These are phyloP conservation scores for Solanum hybrid DNA, from an alignment of 305 asterid species.

Conservation along the genomic window DNA sequence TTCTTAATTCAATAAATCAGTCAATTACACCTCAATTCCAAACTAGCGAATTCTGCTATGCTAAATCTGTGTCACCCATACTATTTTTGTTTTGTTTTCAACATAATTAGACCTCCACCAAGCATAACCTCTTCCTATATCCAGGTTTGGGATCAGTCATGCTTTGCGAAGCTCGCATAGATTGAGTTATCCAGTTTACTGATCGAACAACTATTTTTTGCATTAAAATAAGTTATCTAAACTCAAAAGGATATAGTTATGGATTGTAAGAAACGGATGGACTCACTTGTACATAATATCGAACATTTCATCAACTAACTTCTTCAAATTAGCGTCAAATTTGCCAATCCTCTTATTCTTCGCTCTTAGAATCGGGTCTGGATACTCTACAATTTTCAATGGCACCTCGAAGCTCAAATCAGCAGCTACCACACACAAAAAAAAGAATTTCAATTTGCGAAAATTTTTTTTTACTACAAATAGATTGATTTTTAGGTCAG, in stretches of 20 bases:
- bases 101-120: neutral
- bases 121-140: neutral
- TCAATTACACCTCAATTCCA: neutral
- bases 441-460: neutral
- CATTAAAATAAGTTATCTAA: neutral
- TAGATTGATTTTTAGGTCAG: neutral
- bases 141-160: neutral
- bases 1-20: neutral
- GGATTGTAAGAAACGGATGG: neutral
- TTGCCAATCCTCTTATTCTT: conserved; percentile 59
- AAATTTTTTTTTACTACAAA: too few relatives aligned
- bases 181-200: neutral
- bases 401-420: conserved; percentile 63
- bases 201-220: neutral
- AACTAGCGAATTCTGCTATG: neutral
- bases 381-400: conserved; percentile 62
- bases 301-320: conserved; percentile 77
- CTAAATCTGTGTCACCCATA: neutral
- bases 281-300: conserved; percentile 84
- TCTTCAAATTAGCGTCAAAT: conserved; percentile 72
- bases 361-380: conserved; percentile 66
- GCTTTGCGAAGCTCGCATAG: neutral
- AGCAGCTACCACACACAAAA: conserved; percentile 34
- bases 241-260: neutral
- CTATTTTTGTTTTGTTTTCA: neutral